Conservation (phyloP, 495 filamentous ascomycete genomes). For the Daldinia caldariorum region DNA sequence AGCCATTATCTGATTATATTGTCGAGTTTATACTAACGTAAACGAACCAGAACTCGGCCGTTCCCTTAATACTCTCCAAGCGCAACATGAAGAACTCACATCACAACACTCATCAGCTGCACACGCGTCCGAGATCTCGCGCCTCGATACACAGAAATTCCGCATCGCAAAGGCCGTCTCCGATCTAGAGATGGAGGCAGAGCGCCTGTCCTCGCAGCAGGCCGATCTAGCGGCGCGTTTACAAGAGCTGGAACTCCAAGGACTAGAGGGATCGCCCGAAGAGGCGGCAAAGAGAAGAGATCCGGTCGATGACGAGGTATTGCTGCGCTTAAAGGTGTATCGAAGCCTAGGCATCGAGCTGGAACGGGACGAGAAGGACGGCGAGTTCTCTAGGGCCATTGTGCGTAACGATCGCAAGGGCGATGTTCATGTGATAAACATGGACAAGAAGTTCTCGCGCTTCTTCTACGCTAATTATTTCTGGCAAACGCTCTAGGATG, state of each 20-base stretch:
- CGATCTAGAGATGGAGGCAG: constrained; percentile 91
- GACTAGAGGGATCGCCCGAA: constrained; percentile 66
- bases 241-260: constrained; percentile 86
- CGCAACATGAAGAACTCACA: constrained; percentile 76
- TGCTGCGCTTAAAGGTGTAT: constrained; percentile 88
- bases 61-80: constrained; percentile 70
- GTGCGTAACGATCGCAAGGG: constrained; percentile 87
- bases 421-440: constrained; percentile 93
- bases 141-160: constrained; percentile 93
- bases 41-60: constrained; percentile 69
- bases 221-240: constrained; percentile 77
- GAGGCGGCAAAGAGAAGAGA: constrained; percentile 46
- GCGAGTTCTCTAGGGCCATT: constrained; percentile 85
- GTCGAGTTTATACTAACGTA: constrained; percentile 11
- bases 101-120: constrained; percentile 74
- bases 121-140: constrained; percentile 82
- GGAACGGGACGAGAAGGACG: constrained; percentile 77
- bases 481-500: constrained; percentile 80
- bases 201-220: constrained; percentile 83
- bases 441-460: constrained; percentile 89
- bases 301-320: constrained; percentile 61
- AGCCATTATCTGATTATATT: background rate
- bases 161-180: constrained; percentile 86
- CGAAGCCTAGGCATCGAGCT: constrained; percentile 90
- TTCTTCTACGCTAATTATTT: constrained; percentile 97